Conservation (phyloP, 2,329 filamentous ascomycete species). For the Sporothrix euskadiensis region DNA sequence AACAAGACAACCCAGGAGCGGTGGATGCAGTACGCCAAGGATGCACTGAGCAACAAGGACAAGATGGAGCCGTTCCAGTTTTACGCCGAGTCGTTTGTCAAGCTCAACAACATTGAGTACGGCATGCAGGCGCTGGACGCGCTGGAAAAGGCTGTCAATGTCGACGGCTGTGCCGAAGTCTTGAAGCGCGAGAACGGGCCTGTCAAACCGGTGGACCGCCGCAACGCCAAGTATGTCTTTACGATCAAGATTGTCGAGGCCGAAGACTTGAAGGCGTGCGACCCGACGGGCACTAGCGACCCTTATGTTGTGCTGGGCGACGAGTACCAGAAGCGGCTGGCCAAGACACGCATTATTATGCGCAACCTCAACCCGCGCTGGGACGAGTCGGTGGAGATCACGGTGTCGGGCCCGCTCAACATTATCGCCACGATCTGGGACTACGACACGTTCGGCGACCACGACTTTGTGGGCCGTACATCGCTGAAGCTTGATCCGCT, state of each 20-base stretch:
- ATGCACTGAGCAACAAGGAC: constrained; percentile 87
- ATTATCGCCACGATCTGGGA: constrained; percentile 98
- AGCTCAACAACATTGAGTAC: constrained; percentile 96
- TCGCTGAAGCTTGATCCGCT: constrained; percentile 97
- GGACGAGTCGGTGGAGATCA: constrained; percentile 97
- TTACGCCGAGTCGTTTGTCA: constrained; percentile 85
- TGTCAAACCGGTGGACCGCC: constrained; percentile 61
- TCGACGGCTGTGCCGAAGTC: constrained; percentile 83
- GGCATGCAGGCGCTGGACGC: constrained; percentile 90
- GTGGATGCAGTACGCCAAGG: constrained; percentile 89
- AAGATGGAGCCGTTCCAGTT: constrained; percentile 97
- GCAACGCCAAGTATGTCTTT: constrained; percentile 88
- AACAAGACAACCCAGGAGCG: constrained; percentile 85
- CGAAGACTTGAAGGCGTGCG: constrained; percentile 96
- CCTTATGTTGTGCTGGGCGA: constrained; percentile 96
- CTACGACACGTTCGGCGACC: constrained; percentile 94
- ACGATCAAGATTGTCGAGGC: constrained; percentile 98
- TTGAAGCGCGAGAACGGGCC: constrained; percentile 74
- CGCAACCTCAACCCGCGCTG: constrained; percentile 89
- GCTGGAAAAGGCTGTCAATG: constrained; percentile 84
- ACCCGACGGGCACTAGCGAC: constrained; percentile 90
- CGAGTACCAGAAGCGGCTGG: constrained; percentile 94
- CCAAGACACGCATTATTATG: constrained; percentile 91
- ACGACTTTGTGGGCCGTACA: constrained; percentile 96
- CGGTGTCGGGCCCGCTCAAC: constrained; percentile 85